Conservation (phyloP, 805 yeast species). For the Wickerhamomyces canadensis region DNA sequence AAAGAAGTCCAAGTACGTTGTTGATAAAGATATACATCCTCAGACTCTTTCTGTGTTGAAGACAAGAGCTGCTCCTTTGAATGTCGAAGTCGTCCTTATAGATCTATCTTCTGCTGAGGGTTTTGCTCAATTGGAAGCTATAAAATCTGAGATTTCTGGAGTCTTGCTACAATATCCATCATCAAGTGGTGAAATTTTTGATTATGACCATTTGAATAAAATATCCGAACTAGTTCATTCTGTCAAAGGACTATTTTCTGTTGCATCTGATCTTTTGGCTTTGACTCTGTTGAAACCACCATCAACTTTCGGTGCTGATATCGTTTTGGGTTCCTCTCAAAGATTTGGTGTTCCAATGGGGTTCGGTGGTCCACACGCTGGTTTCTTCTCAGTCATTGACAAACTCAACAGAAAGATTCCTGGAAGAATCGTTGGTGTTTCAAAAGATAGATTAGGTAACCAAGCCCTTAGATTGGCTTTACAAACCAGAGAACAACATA, state of each 20-base stretch:
- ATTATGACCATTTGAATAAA: slow-evolving; percentile 41
- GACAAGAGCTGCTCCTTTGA: slow-evolving; percentile 73
- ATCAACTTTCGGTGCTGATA: slow-evolving; percentile 81
- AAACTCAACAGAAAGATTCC: slow-evolving; percentile 88
- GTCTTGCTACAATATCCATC: slow-evolving; percentile 87
- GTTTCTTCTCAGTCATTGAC: slow-evolving; percentile 85
- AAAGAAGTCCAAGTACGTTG: slow-evolving; percentile 62
- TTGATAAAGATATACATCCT: slow-evolving; percentile 73
- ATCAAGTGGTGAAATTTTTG: slow-evolving; percentile 67
- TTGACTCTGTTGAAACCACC: slow-evolving; percentile 85
- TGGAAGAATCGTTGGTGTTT: slow-evolving; percentile 90
- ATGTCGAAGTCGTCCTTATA: slow-evolving; percentile 55
- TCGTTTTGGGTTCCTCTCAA: slow-evolving; percentile 89
- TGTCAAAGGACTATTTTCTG: slow-evolving; percentile 69
- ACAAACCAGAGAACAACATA: slow-evolving; percentile 98
- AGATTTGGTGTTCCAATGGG: slow-evolving; percentile 98
- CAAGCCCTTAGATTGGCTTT: slow-evolving; percentile 88
- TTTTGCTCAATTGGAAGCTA: slow-evolving; percentile 27
- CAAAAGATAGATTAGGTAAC: slow-evolving; percentile 86
- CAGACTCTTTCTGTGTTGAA: slow-evolving; percentile 79
- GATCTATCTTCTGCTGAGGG: slow-evolving; percentile 46
- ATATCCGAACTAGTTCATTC: slow-evolving; percentile 64
- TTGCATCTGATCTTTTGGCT: slow-evolving; percentile 91
- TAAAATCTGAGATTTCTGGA: slow-evolving; percentile 55
- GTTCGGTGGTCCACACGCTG: slow-evolving; percentile 99